Conservation (phyloP, 208 protist species). For the Herpetomonas tarakana region DNA sequence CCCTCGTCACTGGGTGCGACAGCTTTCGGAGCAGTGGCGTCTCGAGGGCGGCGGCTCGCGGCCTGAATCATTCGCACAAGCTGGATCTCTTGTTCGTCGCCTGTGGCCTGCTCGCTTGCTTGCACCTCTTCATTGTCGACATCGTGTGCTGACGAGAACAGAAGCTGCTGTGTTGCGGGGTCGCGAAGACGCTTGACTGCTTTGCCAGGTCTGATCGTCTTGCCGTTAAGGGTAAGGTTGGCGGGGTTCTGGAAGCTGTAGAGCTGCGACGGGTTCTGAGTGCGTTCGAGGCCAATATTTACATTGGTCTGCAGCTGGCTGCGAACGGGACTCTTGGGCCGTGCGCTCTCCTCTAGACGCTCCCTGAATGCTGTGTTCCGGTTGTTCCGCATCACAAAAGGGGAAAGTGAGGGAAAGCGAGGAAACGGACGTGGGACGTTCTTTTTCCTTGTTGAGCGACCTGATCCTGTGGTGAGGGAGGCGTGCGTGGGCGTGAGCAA, state of each 20-base stretch:
- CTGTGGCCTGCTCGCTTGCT: not conserved
- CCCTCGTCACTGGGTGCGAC: constrained; percentile 87
- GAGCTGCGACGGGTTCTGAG: constrained; percentile 46
- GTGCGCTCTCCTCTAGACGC: constrained; percentile 50
- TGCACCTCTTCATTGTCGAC: not conserved
- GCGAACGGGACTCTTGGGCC: constrained; percentile 28
- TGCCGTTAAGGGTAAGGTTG: constrained; percentile 46
- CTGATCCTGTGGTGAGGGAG: no score
- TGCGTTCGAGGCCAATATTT: constrained; percentile 57
- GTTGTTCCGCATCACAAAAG: no score
- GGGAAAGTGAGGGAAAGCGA: no score
- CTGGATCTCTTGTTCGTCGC: constrained; percentile 73
- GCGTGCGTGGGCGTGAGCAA: no score
- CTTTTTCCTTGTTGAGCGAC: no score
- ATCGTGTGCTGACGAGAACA: not conserved
- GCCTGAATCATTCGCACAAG: constrained; percentile 84
- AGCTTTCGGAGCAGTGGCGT: constrained; percentile 27
- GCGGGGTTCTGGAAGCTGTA: constrained; percentile 81
- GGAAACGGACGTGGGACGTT: no score
- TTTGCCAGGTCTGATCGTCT: constrained; percentile 14
- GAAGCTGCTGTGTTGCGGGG: not conserved
- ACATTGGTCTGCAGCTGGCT: constrained; percentile 76
- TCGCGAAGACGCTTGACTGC: constrained; percentile 19
- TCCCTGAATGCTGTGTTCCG: constrained; percentile 20
- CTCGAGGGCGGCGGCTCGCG: constrained; percentile 56